These are phyloP conservation scores for Akanthomyces lecanii DNA, from an alignment of 2,329 filamentous ascomycete genomes.

Conservation along the genomic window DNA sequence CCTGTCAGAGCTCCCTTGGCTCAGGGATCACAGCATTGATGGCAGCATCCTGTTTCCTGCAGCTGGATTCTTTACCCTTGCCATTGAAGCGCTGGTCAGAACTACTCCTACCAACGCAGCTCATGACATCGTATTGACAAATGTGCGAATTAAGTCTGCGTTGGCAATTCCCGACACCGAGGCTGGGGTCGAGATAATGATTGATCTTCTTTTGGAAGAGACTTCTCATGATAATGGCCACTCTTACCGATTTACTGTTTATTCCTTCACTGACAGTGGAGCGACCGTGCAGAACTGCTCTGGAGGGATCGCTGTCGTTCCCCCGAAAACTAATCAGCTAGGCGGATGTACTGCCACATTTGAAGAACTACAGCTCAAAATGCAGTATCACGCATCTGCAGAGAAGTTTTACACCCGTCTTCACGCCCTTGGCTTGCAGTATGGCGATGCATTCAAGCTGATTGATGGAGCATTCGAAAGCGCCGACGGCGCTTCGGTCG, in stretches of 20 bases:
- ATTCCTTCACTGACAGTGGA: constrained; percentile 24
- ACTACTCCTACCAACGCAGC: constrained; percentile 14
- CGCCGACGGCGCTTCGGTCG: constrained; percentile 22
- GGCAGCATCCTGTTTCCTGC: constrained; percentile 29
- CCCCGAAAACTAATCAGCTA: constrained; percentile 10
- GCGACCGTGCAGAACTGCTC: constrained; percentile 24
- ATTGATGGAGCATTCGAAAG: constrained; percentile 24
- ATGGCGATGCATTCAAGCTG: constrained; percentile 24
- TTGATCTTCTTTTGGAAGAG: constrained; percentile 23
- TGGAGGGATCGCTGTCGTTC: constrained; percentile 18
- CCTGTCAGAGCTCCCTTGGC: constrained; percentile 31
- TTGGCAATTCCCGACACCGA: constrained; percentile 23
- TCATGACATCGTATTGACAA: constrained; percentile 21
- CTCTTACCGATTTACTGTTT: constrained; percentile 25
- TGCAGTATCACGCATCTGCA: neutral
- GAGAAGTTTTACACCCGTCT: constrained; percentile 24
- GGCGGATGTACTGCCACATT: neutral
- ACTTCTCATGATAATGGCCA: constrained; percentile 22
- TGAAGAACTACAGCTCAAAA: neutral
- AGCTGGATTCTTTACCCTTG: constrained; percentile 31
- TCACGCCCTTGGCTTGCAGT: constrained; percentile 22
- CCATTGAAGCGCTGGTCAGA: constrained; percentile 26
- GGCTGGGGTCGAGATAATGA: constrained; percentile 24
- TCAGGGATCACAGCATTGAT: constrained; percentile 31
- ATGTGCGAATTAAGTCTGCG: constrained; percentile 24